phyloP scores from a whole-genome alignment of 176 grass and related monocot genomes.

The Elymus sibiricus region DNA sequence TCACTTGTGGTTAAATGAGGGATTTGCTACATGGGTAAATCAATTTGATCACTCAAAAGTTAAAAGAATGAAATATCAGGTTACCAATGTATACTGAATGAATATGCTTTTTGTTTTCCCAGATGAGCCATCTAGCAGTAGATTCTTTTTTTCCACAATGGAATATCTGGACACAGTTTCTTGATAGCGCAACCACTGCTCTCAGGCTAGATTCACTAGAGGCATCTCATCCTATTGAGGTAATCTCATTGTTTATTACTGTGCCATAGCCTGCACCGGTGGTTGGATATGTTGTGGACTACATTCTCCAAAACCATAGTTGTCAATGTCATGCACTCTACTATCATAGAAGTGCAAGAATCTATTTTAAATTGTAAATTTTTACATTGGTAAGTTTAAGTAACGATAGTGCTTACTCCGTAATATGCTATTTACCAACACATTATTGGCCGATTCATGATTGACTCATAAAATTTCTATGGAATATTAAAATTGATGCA shows the following conservation, averaged over 20 bases:
- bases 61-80: not conserved
- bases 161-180: constrained; percentile 72
- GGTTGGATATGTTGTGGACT: not conserved
- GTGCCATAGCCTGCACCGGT: not conserved
- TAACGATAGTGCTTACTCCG: not conserved
- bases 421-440: not conserved
- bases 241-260: constrained; percentile 11
- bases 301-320: not conserved
- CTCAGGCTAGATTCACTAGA: constrained; percentile 59
- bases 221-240: constrained; percentile 86
- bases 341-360: not conserved
- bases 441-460: not conserved
- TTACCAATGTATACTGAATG: not conserved
- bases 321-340: constrained; percentile 6
- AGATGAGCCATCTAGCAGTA: constrained; percentile 63
- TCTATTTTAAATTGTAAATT: not conserved
- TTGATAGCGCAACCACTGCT: constrained; percentile 36
- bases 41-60: not conserved
- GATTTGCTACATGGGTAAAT: constrained; percentile 81
- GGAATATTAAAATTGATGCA: constrained; percentile 8
- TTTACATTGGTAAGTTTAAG: not conserved
- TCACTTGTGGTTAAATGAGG: constrained; percentile 79
- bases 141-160: constrained; percentile 69
- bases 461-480: constrained; percentile 2
- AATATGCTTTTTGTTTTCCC: constrained; percentile 11